phyloP scores from a whole-genome alignment of 768 basidiomycete genomes.

The Mycena belliarum region DNA sequence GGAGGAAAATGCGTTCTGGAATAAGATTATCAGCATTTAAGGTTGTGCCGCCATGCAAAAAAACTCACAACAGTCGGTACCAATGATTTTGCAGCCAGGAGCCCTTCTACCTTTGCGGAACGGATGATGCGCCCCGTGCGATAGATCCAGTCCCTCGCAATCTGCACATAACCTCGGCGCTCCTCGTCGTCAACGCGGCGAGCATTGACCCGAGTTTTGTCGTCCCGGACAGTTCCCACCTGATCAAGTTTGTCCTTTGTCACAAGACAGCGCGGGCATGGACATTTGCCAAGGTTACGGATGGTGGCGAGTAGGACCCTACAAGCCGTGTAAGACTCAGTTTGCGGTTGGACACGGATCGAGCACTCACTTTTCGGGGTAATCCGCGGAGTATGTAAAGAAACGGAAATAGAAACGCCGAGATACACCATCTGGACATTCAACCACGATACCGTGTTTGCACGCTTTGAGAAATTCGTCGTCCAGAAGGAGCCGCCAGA shows the following conservation, averaged over 20 bases:
- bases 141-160: neutral
- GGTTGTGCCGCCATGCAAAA: neutral
- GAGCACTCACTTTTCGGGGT: neutral
- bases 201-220: neutral
- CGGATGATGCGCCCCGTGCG: neutral
- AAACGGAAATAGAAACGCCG: neutral
- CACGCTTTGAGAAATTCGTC: neutral
- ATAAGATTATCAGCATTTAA: conserved; percentile 45
- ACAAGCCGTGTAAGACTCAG: too few species aligned
- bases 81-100: neutral
- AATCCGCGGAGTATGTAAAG: neutral
- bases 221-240: neutral
- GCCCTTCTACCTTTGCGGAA: neutral
- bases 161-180: neutral
- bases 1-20: conserved; percentile 23
- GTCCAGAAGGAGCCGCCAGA: neutral
- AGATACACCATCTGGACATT: neutral
- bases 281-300: neutral
- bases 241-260: neutral
- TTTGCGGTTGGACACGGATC: too few species aligned
- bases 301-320: neutral
- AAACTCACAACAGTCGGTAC: neutral
- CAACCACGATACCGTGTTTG: neutral
- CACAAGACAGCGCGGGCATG: neutral
- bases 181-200: neutral